Conservation (phyloP, 306 rosid species). For the Clitoria ternatea region DNA sequence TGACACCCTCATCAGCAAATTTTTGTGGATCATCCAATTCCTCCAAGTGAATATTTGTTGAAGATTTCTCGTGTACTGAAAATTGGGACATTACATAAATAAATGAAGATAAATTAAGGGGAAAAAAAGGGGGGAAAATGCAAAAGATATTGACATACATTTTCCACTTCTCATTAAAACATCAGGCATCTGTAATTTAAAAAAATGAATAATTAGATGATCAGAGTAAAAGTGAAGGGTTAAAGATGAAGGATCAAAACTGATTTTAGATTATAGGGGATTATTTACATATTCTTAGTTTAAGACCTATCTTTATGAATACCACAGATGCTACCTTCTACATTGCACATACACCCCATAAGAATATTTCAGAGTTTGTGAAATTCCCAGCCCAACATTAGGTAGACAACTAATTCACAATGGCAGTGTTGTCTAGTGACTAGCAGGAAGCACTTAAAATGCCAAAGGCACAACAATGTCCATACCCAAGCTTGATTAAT, state of each 20-base stretch:
- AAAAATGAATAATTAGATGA: slow-evolving; percentile 24
- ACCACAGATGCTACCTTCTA: background rate
- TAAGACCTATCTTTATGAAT: slow-evolving; percentile 1
- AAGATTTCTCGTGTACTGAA: slow-evolving; percentile 69
- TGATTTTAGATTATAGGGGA: background rate
- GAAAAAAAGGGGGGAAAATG: slow-evolving; percentile 4
- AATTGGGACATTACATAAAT: slow-evolving; percentile 26
- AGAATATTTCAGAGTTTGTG: slow-evolving; percentile 8
- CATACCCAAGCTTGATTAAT: background rate
- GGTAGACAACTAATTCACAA: slow-evolving; percentile 7
- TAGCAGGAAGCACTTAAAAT: background rate
- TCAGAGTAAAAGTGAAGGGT: slow-evolving; percentile 15
- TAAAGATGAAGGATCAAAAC: slow-evolving; percentile 12
- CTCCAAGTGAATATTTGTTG: slow-evolving; percentile 69
- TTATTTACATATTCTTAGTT: background rate
- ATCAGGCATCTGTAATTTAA: slow-evolving; percentile 67
- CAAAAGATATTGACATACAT: slow-evolving; percentile 50
- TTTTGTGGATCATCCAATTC: slow-evolving; percentile 75
- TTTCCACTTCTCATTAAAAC: slow-evolving; percentile 69
- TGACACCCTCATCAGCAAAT: slow-evolving; percentile 58
- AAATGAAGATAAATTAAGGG: slow-evolving; percentile 14
- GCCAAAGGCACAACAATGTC: background rate
- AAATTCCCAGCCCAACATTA: background rate
- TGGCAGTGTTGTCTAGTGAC: background rate
- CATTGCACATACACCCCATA: background rate